Percentiles rank a stretch among this genome's conserved stretches.
These are phyloP conservation scores for Buddleja alternifolia DNA, from an alignment of 257 asterid genomes.

Conservation along the genomic window DNA sequence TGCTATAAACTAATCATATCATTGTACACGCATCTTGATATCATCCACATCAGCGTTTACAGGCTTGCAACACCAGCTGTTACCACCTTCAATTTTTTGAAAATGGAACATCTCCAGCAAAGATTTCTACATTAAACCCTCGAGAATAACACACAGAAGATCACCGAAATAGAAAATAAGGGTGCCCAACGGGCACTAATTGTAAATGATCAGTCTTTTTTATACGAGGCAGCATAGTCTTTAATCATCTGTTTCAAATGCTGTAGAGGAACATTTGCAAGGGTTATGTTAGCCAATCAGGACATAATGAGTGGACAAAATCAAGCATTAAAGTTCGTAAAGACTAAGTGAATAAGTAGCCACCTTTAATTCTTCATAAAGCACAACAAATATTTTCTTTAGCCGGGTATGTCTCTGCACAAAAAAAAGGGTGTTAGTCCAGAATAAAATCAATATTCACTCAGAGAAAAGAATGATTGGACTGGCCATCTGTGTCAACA, in stretches of 20 bases:
- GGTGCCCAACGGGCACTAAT: slow-evolving; percentile 15
- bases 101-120: background rate
- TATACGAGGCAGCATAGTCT: slow-evolving; percentile 63
- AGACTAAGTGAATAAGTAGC: slow-evolving; percentile 27
- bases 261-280: slow-evolving; percentile 45
- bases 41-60: slow-evolving; percentile 19
- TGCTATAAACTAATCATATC: slow-evolving; percentile 7
- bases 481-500: slow-evolving; percentile 3
- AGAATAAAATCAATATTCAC: slow-evolving; percentile 17
- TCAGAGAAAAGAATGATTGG: background rate
- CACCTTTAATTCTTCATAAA: slow-evolving; percentile 84
- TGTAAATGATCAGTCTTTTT: slow-evolving; percentile 37
- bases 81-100: slow-evolving; percentile 16
- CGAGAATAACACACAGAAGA: slow-evolving; percentile 21
- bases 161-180: background rate
- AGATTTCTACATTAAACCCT: slow-evolving; percentile 26
- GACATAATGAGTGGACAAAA: slow-evolving; percentile 18
- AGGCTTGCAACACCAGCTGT: slow-evolving; percentile 16
- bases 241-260: slow-evolving; percentile 79
- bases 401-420: slow-evolving; percentile 77
- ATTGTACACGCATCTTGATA: background rate
- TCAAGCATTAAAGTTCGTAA: slow-evolving; percentile 12
- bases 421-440: slow-evolving; percentile 27
- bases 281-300: slow-evolving; percentile 24
- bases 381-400: slow-evolving; percentile 76